Percentiles rank a stretch among this genome's conserved stretches.
These are phyloP conservation scores for Papilionanthe hybrid DNA, from an alignment of 116 monocot species.

Conservation along the genomic window DNA sequence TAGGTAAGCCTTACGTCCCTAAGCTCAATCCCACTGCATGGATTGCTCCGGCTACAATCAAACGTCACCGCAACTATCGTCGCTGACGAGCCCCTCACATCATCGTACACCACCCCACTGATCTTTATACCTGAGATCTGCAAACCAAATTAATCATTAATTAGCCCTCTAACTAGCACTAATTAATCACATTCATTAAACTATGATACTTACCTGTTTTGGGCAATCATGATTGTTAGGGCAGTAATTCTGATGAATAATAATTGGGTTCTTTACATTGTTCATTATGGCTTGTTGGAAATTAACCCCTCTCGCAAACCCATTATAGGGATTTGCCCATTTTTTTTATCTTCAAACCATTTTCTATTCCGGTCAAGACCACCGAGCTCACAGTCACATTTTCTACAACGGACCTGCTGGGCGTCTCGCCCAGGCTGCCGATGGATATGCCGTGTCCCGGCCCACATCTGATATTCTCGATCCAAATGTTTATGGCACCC, in stretches of 20 bases:
- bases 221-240: constrained; percentile 34
- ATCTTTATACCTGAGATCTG: constrained; percentile 16
- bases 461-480: constrained; percentile 54
- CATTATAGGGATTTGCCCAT: constrained; percentile 41
- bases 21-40: constrained; percentile 7
- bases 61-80: too few species aligned
- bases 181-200: too few species aligned
- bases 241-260: constrained; percentile 77
- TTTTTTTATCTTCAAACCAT: constrained; percentile 73
- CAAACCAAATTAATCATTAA: background rate
- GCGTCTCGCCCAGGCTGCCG: too few species aligned
- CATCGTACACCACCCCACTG: background rate
- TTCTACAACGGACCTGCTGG: too few species aligned
- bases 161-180: background rate
- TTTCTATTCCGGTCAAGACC: constrained; percentile 9
- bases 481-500: constrained; percentile 39
- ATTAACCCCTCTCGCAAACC: constrained; percentile 37
- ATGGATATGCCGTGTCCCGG: constrained; percentile 64
- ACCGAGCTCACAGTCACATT: too few species aligned
- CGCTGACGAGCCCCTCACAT: too few species aligned
- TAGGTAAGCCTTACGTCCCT: constrained; percentile 7
- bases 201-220: constrained; percentile 10
- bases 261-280: constrained; percentile 36
- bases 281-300: constrained; percentile 30
- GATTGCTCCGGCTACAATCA: background rate